Percentiles rank a stretch among this genome's conserved stretches.
These are phyloP conservation scores for Globisporangium echinulatum DNA, from an alignment of 352 stramenopile genomes.

Conservation along the genomic window DNA sequence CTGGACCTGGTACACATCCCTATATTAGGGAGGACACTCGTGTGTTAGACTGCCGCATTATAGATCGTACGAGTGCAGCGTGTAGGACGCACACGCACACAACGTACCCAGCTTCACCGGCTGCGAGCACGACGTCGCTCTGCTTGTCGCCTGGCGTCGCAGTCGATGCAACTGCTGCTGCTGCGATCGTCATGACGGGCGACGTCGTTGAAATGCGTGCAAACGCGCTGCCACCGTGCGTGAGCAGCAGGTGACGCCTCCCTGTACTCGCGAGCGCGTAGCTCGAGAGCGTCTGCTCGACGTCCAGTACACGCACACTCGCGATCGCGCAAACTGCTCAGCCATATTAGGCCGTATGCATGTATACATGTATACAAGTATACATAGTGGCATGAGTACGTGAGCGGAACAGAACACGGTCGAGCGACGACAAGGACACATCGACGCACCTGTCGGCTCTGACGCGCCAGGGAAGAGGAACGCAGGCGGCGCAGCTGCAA, in stretches of 20 bases:
- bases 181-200: slow-evolving; percentile 25
- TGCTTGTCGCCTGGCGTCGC: not conserved
- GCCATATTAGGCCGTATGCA: not conserved
- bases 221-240: slow-evolving; percentile 29
- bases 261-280: slow-evolving; percentile 40
- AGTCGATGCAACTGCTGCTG: slow-evolving; percentile 2
- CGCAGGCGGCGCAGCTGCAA: not conserved
- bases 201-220: slow-evolving; percentile 20
- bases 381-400: not conserved
- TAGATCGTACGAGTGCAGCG: not conserved
- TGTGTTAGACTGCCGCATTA: not conserved
- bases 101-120: slow-evolving; percentile 43
- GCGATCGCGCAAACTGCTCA: slow-evolving; percentile 23
- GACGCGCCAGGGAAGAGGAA: slow-evolving; percentile 27
- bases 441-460: slow-evolving; percentile 13
- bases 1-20: slow-evolving; percentile 36
- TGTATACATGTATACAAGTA: not conserved
- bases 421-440: too few species aligned
- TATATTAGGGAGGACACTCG: slow-evolving; percentile 5
- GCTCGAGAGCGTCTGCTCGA: slow-evolving; percentile 44
- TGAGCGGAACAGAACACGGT: too few species aligned
- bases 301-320: slow-evolving; percentile 29
- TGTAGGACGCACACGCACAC: not conserved
- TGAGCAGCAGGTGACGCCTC: slow-evolving; percentile 41
- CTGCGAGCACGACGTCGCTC: slow-evolving; percentile 28